Evolutionary conservation across 2,329 filamentous ascomycete species (phyloP).

Genomic region (Huntiella moniliformis): DNA sequence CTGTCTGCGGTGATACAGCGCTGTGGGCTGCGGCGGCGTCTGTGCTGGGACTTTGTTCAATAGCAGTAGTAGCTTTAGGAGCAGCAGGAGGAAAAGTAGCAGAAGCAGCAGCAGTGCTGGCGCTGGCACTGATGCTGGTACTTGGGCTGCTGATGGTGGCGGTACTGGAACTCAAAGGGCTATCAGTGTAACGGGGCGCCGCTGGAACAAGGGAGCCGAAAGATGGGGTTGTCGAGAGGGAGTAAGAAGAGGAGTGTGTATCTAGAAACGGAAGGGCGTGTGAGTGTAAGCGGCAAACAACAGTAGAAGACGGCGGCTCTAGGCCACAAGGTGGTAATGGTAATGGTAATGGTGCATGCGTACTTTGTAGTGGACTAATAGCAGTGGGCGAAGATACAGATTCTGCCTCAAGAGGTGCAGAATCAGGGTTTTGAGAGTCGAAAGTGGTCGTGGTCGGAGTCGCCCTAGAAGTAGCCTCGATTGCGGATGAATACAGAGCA

Average conservation of each 20-base stretch:
- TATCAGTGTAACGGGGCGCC: constrained; percentile 5
- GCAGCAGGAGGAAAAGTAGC: not conserved
- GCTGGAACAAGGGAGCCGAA: not conserved
- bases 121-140: not conserved
- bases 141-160: not conserved
- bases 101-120: not conserved
- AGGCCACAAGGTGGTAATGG: constrained; percentile 4
- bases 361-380: not conserved
- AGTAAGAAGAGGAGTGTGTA: constrained; percentile 13
- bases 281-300: not conserved
- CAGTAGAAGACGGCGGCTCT: constrained; percentile 14
- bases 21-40: constrained; percentile 1
- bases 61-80: no score
- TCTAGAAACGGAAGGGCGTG: constrained; percentile 17
- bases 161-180: not conserved
- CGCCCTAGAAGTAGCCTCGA: not conserved
- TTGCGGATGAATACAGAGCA: not conserved
- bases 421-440: no score
- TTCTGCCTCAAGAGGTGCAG: no score
- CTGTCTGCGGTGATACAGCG: constrained; percentile 4
- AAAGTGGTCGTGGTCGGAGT: no score
- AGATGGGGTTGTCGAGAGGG: constrained; percentile 10
- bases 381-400: not conserved
- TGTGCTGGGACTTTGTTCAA: constrained; percentile 4
- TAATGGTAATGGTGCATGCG: not conserved